phyloP scores from a whole-genome alignment of 2,329 filamentous ascomycete species.

The Nemania sp. region DNA sequence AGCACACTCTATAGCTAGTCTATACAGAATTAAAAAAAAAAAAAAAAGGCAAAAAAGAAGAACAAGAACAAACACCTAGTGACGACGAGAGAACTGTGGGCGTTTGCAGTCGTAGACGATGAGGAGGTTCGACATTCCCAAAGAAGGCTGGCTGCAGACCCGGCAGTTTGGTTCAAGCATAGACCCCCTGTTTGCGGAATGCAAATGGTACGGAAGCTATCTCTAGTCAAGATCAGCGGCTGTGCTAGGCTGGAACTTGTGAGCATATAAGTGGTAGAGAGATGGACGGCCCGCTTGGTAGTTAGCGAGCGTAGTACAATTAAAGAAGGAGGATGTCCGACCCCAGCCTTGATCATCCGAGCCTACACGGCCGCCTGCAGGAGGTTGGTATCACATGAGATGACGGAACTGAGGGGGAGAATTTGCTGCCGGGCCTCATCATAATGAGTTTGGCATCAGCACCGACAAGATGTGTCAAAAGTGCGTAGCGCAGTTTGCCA shows the following conservation, averaged over 20 bases:
- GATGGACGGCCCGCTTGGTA: not conserved
- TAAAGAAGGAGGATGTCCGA: not conserved
- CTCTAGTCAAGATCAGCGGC: slow-evolving; percentile 7
- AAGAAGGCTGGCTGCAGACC: slow-evolving; percentile 8
- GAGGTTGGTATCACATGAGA: not conserved
- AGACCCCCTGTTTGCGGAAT: slow-evolving; percentile 4
- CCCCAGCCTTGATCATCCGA: not conserved
- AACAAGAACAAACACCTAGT: not conserved
- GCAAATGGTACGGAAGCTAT: slow-evolving; percentile 17
- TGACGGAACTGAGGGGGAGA: no score
- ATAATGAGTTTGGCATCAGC: no score
- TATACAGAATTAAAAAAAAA: no score
- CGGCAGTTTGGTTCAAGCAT: slow-evolving; percentile 17
- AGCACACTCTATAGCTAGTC: no score
- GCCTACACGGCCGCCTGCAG: not conserved
- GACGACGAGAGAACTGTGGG: not conserved
- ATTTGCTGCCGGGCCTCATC: no score
- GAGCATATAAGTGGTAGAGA: slow-evolving; percentile 11
- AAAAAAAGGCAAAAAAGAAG: no score
- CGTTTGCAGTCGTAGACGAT: not conserved
- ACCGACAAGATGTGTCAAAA: no score
- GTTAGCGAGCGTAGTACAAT: not conserved
- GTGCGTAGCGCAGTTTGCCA: no score
- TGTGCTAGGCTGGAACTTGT: no score
- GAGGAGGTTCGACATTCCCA: not conserved